Evolutionary conservation across 139 green algal species (phyloP), one percentile per base, ranked within the genome.

Genomic region (Edaphochlamys debaryana): DNA sequence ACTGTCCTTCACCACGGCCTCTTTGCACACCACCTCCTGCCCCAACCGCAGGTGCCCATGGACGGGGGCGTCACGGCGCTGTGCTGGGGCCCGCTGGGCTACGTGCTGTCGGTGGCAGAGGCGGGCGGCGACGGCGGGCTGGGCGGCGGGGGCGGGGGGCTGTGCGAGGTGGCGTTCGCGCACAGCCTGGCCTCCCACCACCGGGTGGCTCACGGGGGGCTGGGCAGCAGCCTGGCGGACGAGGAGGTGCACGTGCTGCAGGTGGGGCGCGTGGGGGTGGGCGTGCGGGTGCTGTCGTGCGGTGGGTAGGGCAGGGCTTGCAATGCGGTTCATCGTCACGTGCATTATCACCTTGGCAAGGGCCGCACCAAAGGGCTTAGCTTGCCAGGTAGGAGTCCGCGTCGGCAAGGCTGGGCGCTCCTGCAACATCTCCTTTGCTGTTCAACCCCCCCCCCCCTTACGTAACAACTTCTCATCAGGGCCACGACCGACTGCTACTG

Each of bases 401-500:
- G n/a, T n/a, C n/a, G n/a, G n/a, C n/a, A n/a, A n/a, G n/a, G n/a
- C n/a, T n/a, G n/a, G n/a, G n/a, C n/a, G n/a, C n/a, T n/a, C n/a
- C n/a, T n/a, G n/a, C n/a, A n/a, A n/a, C n/a, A n/a, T n/a, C n/a
- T n/a, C n/a, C n/a, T n/a, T n/a, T n/a, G n/a, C n/a, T n/a, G n/a
- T n/a, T n/a, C n/a, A n/a, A n/a, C n/a, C n/a, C n/a, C n/a, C n/a
- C n/a, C n/a, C n/a, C n/a, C n/a, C n/a, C n/a, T n/a, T n/a, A n/a
- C n/a, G n/a, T n/a, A n/a, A n/a, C n/a, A n/a, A n/a, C n/a, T n/a
- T n/a, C n/a, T n/a, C n/a, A n/a, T n/a, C 78, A 95, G 91, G 95
- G 86, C 0, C 90, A 93, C 1, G 95, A 98, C 85, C 89, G 95
- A 50, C 79, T 98, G 62, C 87, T 98, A 69, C 67, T 98, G 13